Base-by-base conservation (phyloP, 352 stramenopile genomes). In the Phytopythium vexans region DNA sequence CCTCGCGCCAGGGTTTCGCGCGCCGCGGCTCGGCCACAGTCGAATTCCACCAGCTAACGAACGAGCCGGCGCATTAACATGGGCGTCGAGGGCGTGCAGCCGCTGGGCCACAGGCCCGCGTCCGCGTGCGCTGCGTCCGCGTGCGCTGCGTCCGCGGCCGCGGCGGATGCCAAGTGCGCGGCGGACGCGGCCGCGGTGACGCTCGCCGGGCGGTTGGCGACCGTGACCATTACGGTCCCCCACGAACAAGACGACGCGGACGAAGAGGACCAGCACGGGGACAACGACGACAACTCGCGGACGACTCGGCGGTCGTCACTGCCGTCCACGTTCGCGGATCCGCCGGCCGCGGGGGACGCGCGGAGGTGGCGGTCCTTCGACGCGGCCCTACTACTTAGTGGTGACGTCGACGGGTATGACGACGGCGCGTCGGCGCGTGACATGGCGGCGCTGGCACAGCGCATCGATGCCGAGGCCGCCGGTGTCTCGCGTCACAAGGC, bases 231-330 rank as follows among this genome's bases (percentile, higher is more conserved):
- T 27, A 27, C 21, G 21, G 21, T 27, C 21, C 21, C 21, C 21
- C 21, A 27, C 21, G 21, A 27, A 27, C 21, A 27, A 27, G 21
- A 27, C 21, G 21, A 27, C 21, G 21, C 21, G 21, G 21, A 27
- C 21, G 15, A 70, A 65, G 42, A 58, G 36, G 27, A 44, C 54
- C 34, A 55, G 10, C 11, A 45, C 15, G 44, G 50, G 11, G 35
- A 54, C 11, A 14, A 77, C 40, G 66, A 62, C 12, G 63, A 78
- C 14, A 54, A 49, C 1, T 52, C 52, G 7, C 61, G 66, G 12
- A 31, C 67, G 9, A 67, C 74, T 0, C 76, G 79, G 1, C 79
- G 79, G 35, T 86, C 80, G 16, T 88, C 77, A 38, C 86, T 90
- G 50, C 80, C 80, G 35, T 70, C 74, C 49, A 79, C 71, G 6